Evolutionary conservation across 208 protist species (phyloP).

Genomic region (Angomonas deanei): DNA sequence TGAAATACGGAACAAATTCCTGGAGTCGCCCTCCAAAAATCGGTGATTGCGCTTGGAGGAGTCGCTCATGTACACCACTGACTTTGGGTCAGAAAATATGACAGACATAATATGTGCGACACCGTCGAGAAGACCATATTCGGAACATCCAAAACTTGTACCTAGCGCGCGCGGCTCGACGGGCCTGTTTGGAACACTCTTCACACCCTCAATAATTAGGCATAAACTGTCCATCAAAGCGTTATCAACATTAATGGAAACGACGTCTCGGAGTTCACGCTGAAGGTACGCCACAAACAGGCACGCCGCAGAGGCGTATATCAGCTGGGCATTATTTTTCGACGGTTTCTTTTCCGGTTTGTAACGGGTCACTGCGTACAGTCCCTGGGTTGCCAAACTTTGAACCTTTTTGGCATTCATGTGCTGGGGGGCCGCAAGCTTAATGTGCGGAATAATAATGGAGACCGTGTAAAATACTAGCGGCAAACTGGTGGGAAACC

Average conservation of each 20-base stretch:
- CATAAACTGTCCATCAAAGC: constrained; percentile 22
- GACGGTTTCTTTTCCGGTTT: background rate
- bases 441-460: constrained; percentile 79
- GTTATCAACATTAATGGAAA: constrained; percentile 60
- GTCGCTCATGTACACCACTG: constrained; percentile 48
- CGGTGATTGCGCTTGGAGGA: constrained; percentile 9
- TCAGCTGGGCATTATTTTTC: constrained; percentile 34
- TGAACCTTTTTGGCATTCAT: constrained; percentile 66
- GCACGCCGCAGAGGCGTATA: constrained; percentile 62
- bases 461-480: constrained; percentile 73
- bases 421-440: constrained; percentile 74
- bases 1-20: constrained; percentile 38
- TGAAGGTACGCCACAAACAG: constrained; percentile 75
- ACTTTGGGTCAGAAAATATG: constrained; percentile 72
- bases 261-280: constrained; percentile 76
- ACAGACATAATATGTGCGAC: constrained; percentile 83
- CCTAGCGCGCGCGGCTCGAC: constrained; percentile 60
- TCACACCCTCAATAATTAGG: constrained; percentile 25
- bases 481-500: constrained; percentile 49
- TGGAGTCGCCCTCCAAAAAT: constrained; percentile 55
- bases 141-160: constrained; percentile 83
- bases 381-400: constrained; percentile 46
- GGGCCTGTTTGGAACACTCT: constrained; percentile 18
- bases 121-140: constrained; percentile 86
- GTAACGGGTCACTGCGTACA: constrained; percentile 21